Evolutionary conservation across 2,329 filamentous ascomycete species (phyloP), one percentile per base, ranked within the genome.

Genomic region (Clonostachys rhizophaga): DNA sequence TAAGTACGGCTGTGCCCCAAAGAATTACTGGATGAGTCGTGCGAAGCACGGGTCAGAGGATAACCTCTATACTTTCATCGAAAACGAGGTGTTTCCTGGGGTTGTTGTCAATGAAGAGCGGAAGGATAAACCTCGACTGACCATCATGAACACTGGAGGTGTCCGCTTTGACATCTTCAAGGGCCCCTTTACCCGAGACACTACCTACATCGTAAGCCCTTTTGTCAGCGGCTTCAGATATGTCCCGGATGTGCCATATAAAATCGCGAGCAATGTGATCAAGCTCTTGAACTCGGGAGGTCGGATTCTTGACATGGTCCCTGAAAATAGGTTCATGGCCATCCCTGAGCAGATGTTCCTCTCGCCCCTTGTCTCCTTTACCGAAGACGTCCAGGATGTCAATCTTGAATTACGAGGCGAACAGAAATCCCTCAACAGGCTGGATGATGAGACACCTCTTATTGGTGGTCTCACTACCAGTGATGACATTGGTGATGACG

Each of bases 151-250:
- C 66, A 96, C 89, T 0, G 94, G 94, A 24, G 89, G 88, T 5
- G 83, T 99, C 54, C 87, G 94, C 41, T 99, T 97, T 65, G 94
- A 99, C 64, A 88, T 99, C 51, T 95, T 96, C 75, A 83, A 92
- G 63, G 94, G 94, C 0, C 74, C 85, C 0, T 97, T 97, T 60
- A 97, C 94, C 0, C 82, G 83, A 37, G 94, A 99, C 62, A 86
- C 85, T 5, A 89, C 87, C 0, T 97, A 83, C 61, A 85, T 92
- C 37, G 78, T 97, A 30, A 95, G 88, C 9, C 94, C 94, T 0
- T 99, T 99, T 62, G 83, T 81, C 3, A 95, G 86, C 64, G 81
- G 79, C 2, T 87, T 96, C 64, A 75, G 78, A 24, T 90, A 84
- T 55, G 75, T 96, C 45, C 83, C 86, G 46, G 83, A 95, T 55